Evolutionary conservation across 768 basidiomycete genomes (phyloP), one percentile per base, ranked within the genome.

Genomic region (Pleurotus giganteus): DNA sequence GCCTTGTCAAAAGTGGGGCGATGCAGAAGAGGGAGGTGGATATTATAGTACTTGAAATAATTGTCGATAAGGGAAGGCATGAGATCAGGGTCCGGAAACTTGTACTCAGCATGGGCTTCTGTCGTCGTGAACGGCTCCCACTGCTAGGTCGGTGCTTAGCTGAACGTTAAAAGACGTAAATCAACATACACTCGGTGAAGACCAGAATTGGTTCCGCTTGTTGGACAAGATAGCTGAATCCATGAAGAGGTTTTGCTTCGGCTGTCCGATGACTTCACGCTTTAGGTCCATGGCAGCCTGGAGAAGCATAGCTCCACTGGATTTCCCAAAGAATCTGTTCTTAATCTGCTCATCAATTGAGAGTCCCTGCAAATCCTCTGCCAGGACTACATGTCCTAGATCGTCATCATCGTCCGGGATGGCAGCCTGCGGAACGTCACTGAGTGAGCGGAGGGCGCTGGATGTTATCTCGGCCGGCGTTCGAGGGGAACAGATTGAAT

Each of bases 1-100:
- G 76, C 72, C 28, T 68, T 67, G 39, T 85, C 77, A 58, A 94
- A 93, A 15, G 82, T 82, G 0, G 84, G 84, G 0, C 84, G 79
- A 62, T 94, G 91, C 2, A 96, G 70, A 7, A 94, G 72, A 1
- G 91, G 90, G 1, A 80, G 63, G 45, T 80, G 73, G 2, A 65
- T 57, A 60, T 91, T 87, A 57, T 78, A 58, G 29, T 80, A 60
- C 0, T 57, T 60, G 64, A 94, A 96, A 61, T 86, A 93, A n/a
- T 77, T 66, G 44, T 86, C 76, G 45, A 91, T 71, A 23, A 96
- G 77, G 0, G 61, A 57, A 1, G 61, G 55, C 6, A 82, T 73
- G 15, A 94, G 74, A 43, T 85, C 83, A 4, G 68, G 62, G 1
- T 80, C 76, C 0, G 85, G 85, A 52, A 80, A 86, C 19, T 43